Evolutionary conservation across 1,284 basidiomycete genomes (phyloP), one percentile per base, ranked within the genome.

Genomic region (Cryptococcus hybrid): DNA sequence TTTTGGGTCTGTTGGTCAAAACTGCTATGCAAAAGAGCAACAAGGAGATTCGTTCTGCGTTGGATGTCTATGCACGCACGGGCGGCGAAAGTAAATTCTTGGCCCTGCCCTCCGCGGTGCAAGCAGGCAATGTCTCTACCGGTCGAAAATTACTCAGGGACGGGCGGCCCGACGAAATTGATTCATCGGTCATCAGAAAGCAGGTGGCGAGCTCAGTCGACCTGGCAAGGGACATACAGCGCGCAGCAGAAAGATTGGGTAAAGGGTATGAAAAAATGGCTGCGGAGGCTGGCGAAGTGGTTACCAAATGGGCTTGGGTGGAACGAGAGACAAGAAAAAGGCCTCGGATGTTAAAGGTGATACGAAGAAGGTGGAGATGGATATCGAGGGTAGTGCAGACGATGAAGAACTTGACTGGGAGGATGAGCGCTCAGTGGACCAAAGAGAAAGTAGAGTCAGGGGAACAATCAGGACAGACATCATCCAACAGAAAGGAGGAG

Each of bases 1-100:
- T 68, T 11, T 58, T 72, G 36, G 49, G 52, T 35, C 46, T 67
- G 7, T 55, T 75, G 7, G 40, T 76, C 50, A 64, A 66, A 40
- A 64, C 68, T 0, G 67, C 67, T 1, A 59, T 69, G 30, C 59
- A 59, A 13, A 46, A 51, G 24, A 56, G 65, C n/a, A 46, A 64
- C 11, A 61, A 64, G 43, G 46, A 63, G 35, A 66, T 65, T 1
- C 18, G 65, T n/a, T 50, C 54, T 5, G 51, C 44, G 5, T 45
- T 57, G n/a, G 47, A 49, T 13, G 45, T 56, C 5, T 55, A 52
- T 35, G n/a, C 35, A 12, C 36, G 58, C 35, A 49, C 54, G 34
- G 55, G 53, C 39, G 53, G 54, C 13, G 43, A 51, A 51, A 46
- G 48, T 30, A n/a, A 15, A 35, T 55, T 59, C 9, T 40, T 37